Evolutionary conservation across 2,329 filamentous ascomycete genomes (phyloP).

Genomic region (Ascochyta clinopodiicola): DNA sequence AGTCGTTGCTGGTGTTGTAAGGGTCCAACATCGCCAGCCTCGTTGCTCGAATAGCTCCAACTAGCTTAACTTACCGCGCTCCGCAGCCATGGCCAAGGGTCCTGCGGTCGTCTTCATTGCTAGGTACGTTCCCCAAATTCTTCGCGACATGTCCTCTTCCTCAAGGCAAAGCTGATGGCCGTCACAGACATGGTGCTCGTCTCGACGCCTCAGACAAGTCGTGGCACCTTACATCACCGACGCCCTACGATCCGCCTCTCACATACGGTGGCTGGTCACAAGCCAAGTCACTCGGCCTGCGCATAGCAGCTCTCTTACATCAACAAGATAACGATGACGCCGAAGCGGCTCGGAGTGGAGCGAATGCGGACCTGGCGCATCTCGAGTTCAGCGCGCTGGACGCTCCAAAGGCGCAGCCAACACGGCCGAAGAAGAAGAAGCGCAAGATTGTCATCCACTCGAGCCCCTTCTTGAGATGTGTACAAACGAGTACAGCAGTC

Average conservation of each 20-base stretch:
- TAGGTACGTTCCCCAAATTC: conserved; percentile 45
- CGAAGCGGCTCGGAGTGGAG: conserved; percentile 31
- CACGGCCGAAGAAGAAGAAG: conserved; percentile 62
- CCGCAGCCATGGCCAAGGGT: conserved; percentile 50
- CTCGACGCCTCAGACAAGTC: conserved; percentile 93
- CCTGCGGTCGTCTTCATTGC: conserved; percentile 59
- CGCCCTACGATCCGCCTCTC: conserved; percentile 92
- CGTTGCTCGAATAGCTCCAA: conserved; percentile 11
- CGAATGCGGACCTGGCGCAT: conserved; percentile 27
- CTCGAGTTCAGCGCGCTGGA: conserved; percentile 33
- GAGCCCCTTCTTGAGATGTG: conserved; percentile 91
- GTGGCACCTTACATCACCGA: conserved; percentile 92
- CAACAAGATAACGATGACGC: conserved; percentile 57
- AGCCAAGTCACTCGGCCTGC: conserved; percentile 77
- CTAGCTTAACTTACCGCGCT: conserved; percentile 12
- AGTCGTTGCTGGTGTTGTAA: neutral
- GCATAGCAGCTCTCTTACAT: conserved; percentile 77
- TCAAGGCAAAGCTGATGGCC: conserved; percentile 20
- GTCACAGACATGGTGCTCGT: conserved; percentile 80
- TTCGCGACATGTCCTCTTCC: conserved; percentile 9
- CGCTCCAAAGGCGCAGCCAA: conserved; percentile 17
- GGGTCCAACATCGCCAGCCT: conserved; percentile 1
- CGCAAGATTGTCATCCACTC: conserved; percentile 87
- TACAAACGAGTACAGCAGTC: conserved; percentile 90
- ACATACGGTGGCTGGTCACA: conserved; percentile 96